Evolutionary conservation across 2,329 filamentous ascomycete species (phyloP).

Genomic region (Colletotrichum theobromicola): DNA sequence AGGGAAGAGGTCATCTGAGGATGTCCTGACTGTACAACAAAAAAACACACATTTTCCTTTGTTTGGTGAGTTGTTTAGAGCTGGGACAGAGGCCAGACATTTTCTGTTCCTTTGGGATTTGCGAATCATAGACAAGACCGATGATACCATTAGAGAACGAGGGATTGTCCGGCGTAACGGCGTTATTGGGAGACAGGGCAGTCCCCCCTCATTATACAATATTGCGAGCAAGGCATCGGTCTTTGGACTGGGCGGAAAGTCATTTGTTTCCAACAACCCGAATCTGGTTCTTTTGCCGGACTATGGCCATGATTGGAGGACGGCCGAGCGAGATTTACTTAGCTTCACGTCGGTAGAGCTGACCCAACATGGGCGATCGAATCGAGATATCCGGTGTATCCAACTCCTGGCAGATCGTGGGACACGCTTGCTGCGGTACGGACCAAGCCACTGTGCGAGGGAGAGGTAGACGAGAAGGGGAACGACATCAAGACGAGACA

Average conservation of each 20-base stretch:
- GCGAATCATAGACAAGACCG: neutral
- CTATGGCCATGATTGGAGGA: neutral
- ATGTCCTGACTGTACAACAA: neutral
- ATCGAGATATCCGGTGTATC: neutral
- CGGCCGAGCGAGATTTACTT: neutral
- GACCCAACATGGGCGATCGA: neutral
- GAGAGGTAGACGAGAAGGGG: neutral
- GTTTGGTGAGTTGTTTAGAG: neutral
- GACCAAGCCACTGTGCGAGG: neutral
- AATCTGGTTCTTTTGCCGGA: neutral
- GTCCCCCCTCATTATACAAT: constrained; percentile 14
- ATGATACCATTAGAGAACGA: constrained; percentile 15
- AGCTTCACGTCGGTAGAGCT: neutral
- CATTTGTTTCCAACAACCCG: neutral
- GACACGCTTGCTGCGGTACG: neutral
- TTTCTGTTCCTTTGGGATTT: neutral
- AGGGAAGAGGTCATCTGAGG: constrained; percentile 76
- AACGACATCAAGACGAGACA: neutral
- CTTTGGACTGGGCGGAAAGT: neutral
- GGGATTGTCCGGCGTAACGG: constrained; percentile 3
- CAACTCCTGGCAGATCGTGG: neutral
- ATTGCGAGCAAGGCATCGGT: neutral
- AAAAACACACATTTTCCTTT: neutral
- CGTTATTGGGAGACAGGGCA: neutral
- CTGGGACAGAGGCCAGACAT: neutral